These are phyloP conservation scores for Alternaria metachromatica DNA, from an alignment of 2,329 filamentous ascomycete genomes.

Conservation along the genomic window DNA sequence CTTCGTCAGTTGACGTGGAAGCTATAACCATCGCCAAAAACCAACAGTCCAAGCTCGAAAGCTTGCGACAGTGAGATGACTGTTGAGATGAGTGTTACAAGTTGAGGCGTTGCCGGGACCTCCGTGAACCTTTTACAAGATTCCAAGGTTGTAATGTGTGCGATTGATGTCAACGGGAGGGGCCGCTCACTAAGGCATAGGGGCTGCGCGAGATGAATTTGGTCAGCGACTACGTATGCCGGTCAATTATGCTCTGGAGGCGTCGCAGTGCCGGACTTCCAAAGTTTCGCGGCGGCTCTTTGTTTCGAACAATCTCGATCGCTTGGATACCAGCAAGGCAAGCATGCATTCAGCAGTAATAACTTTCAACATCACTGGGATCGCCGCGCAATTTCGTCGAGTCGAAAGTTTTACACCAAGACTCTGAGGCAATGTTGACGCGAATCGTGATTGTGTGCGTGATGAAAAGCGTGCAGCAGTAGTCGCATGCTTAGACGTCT, in stretches of 20 bases:
- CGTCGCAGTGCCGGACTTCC: background rate
- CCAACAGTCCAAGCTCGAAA: conserved; percentile 3
- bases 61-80: background rate
- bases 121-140: background rate
- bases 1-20: background rate
- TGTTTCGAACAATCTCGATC: background rate
- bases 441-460: background rate
- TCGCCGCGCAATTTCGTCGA: background rate
- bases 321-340: background rate
- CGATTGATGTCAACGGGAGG: background rate
- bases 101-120: background rate
- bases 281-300: background rate
- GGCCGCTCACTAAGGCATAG: background rate
- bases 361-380: background rate
- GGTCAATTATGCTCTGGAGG: background rate
- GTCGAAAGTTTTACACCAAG: background rate
- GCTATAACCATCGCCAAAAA: background rate
- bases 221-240: background rate
- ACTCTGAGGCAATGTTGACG: background rate
- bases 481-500: background rate
- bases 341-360: background rate
- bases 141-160: background rate
- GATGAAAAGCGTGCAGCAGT: background rate
- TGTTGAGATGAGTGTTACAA: background rate
- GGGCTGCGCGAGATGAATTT: background rate